These are phyloP conservation scores for Leccinum pellstonianum DNA, from an alignment of 768 basidiomycete genomes.

Conservation along the genomic window DNA sequence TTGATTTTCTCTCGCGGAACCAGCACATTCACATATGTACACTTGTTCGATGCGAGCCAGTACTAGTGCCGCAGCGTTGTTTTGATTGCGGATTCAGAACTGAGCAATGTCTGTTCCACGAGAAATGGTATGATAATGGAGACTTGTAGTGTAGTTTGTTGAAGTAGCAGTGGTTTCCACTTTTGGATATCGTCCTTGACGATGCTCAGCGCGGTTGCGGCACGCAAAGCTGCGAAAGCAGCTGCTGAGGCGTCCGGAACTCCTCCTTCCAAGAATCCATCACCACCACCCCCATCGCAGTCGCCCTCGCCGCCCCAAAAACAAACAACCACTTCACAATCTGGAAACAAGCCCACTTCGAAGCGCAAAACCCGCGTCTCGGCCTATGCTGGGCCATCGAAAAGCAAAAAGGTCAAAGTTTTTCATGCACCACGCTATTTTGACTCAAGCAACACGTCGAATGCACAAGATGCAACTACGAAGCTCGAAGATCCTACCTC, in stretches of 20 bases:
- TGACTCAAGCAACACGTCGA: slow-evolving; percentile 33
- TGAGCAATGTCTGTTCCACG: slow-evolving; percentile 2
- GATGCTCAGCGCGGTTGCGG: slow-evolving; percentile 75
- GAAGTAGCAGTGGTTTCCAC: background rate
- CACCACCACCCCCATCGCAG: slow-evolving; percentile 6
- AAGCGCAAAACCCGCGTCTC: too few relatives aligned
- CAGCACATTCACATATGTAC: background rate
- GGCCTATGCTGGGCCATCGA: slow-evolving; percentile 18
- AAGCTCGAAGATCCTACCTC: slow-evolving; percentile 34
- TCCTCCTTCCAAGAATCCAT: slow-evolving; percentile 14
- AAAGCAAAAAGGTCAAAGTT: slow-evolving; percentile 32
- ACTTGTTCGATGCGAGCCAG: slow-evolving; percentile 5
- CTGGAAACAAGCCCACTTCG: slow-evolving; percentile 22
- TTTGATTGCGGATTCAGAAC: slow-evolving; percentile 12
- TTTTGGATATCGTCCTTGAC: background rate
- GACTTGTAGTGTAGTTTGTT: background rate
- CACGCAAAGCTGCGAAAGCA: slow-evolving; percentile 58
- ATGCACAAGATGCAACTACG: slow-evolving; percentile 19
- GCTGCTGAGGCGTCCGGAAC: slow-evolving; percentile 21
- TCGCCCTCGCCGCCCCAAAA: slow-evolving; percentile 13
- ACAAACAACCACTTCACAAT: slow-evolving; percentile 3
- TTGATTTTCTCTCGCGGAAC: too few relatives aligned
- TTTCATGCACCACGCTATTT: slow-evolving; percentile 37
- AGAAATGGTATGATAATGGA: slow-evolving; percentile 6
- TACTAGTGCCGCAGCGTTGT: slow-evolving; percentile 3